Evolutionary conservation across 176 grass and related monocot species (phyloP), one percentile per base, ranked within the genome.

Genomic region (Carex littledalei): DNA sequence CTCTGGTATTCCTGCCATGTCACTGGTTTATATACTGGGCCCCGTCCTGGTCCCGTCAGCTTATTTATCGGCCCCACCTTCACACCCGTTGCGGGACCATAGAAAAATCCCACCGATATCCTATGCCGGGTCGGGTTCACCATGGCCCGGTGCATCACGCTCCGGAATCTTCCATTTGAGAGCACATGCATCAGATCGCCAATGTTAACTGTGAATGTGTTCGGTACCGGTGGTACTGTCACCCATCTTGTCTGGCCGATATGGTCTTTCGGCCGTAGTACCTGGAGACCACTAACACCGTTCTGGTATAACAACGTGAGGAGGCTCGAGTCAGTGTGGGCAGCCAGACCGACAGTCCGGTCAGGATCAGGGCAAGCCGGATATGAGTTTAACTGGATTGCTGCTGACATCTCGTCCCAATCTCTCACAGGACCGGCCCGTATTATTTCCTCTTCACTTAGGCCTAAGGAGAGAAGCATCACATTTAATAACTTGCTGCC

Each of bases 281-380:
- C 91, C 81, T 99, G 97, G 49, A 99, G 97, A 10, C 97, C 97
- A 2, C 91, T 94, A 0, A 95, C 82, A 17, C 93, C 67, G 89
- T 90, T 99, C 84, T 99, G 97, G 78, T 91, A 86, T 62, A 99
- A 88, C 49, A 99, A 84, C 62, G 97, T 99, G 88, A 99, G 88
- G 81, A 99, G 87, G 79, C 93, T 91, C 17, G 97, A 99, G 87
- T 99, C 97, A 2, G 97, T 99, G 91, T 99, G 97, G 29, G 93
- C 85, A 43, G 94, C 94, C 4, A 99, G 88, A 3, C 97, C 97
- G 78, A 99, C 86, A 26, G 97, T 93, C 0, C 91, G 93, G 31
- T 84, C 86, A 5, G 97, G 97, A 81, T 99, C 97, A 20, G 97
- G 97, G 88, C 97, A 99, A 29, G 83, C 78, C 6, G 97, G 97